Conservation (phyloP, 2,329 filamentous ascomycete species). For the Fusarium euwallaceae region DNA sequence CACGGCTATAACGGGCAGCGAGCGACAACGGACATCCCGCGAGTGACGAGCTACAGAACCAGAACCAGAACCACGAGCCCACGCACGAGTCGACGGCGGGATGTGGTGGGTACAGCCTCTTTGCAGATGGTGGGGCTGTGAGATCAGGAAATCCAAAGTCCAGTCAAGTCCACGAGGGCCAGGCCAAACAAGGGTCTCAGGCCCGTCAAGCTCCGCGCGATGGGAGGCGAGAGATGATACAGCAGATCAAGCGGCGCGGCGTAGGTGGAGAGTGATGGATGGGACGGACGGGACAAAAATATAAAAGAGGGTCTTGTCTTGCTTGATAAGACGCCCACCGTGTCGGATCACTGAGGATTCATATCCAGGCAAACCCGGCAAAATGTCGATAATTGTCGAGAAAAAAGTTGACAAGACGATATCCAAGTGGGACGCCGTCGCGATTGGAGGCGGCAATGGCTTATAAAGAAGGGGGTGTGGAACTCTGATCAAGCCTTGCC, state of each 20-base stretch:
- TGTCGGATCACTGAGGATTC: constrained; percentile 30
- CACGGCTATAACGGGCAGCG: constrained; percentile 29
- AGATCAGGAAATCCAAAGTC: constrained; percentile 39
- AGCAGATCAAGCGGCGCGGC: constrained; percentile 44
- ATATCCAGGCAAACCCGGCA: constrained; percentile 28
- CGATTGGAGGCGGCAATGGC: constrained; percentile 38
- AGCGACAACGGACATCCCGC: constrained; percentile 25
- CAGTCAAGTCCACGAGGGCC: constrained; percentile 23
- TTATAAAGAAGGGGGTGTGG: constrained; percentile 33
- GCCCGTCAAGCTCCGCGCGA: constrained; percentile 31
- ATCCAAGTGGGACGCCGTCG: constrained; percentile 18
- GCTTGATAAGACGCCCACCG: constrained; percentile 46
- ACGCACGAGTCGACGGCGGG: constrained; percentile 39
- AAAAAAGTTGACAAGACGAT: constrained; percentile 15
- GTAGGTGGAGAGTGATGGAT: constrained; percentile 39
- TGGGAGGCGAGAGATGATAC: constrained; percentile 41
- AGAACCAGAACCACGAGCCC: constrained; percentile 35
- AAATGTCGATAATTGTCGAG: constrained; percentile 16
- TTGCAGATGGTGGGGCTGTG: constrained; percentile 39
- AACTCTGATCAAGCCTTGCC: constrained; percentile 9
- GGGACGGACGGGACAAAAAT: constrained; percentile 40
- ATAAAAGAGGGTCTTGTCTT: constrained; percentile 47
- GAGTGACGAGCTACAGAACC: constrained; percentile 40
- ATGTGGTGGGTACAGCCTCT: constrained; percentile 40
- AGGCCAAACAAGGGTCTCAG: constrained; percentile 34